phyloP scores from a whole-genome alignment of 2,329 filamentous ascomycete species.

The Amylocarpus encephaloides region DNA sequence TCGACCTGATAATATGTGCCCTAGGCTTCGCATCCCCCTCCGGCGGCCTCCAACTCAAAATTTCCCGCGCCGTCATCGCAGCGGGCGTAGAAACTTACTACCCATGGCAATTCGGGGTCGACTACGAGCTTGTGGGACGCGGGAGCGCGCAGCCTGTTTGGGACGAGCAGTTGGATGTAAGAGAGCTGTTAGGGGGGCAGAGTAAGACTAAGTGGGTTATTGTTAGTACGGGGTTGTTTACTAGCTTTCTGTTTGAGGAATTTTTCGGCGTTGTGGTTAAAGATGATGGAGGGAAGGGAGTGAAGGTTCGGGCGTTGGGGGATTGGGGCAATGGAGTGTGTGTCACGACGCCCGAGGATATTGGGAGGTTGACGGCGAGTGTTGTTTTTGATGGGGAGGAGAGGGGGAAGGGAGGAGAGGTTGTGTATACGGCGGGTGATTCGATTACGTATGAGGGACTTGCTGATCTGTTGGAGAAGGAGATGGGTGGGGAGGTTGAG shows the following conservation, averaged over 20 bases:
- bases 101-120: constrained; percentile 69
- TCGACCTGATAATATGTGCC: constrained; percentile 52
- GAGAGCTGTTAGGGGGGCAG: constrained; percentile 40
- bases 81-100: constrained; percentile 49
- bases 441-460: constrained; percentile 51
- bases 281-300: constrained; percentile 35
- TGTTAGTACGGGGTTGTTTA: constrained; percentile 64
- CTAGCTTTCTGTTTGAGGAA: constrained; percentile 59
- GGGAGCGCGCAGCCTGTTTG: constrained; percentile 58
- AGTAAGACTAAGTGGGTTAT: constrained; percentile 55
- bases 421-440: constrained; percentile 56
- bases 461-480: constrained; percentile 45
- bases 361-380: constrained; percentile 54
- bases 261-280: constrained; percentile 58
- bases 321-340: constrained; percentile 57
- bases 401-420: constrained; percentile 27
- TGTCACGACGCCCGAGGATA: constrained; percentile 56
- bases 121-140: constrained; percentile 59
- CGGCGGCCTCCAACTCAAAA: constrained; percentile 48
- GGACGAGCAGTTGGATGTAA: constrained; percentile 58
- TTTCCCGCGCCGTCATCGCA: constrained; percentile 48
- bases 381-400: constrained; percentile 40
- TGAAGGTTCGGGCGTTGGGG: constrained; percentile 49
- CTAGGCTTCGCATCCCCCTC: constrained; percentile 52
- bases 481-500: constrained; percentile 37